Evolutionary conservation across 768 basidiomycete species (phyloP).

Genomic region (Auricularia sp.): DNA sequence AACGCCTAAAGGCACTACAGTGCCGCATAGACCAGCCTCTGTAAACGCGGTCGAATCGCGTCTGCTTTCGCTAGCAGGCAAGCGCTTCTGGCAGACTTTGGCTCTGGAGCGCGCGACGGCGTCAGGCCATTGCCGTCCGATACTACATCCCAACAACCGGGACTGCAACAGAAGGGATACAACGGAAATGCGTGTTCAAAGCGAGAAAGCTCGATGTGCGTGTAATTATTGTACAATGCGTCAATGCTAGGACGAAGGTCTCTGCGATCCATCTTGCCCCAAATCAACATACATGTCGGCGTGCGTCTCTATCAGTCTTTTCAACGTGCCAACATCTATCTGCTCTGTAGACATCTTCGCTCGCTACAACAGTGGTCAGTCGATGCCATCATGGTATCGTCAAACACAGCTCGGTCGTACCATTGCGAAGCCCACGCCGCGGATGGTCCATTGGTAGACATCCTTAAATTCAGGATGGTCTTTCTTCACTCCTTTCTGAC

Average conservation of each 20-base stretch:
- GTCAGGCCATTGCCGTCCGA: too few relatives aligned
- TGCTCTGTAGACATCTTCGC: not conserved
- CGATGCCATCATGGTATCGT: too few relatives aligned
- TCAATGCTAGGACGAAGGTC: not conserved
- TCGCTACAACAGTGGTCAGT: not conserved
- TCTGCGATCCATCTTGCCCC: not conserved
- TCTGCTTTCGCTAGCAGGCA: too few relatives aligned
- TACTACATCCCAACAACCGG: too few relatives aligned
- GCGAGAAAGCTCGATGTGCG: not conserved
- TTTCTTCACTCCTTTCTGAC: not conserved
- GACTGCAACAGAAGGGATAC: too few relatives aligned
- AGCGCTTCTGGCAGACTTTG: too few relatives aligned
- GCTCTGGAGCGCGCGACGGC: too few relatives aligned
- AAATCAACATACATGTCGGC: constrained; percentile 8
- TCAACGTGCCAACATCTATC: constrained; percentile 1
- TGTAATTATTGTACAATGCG: not conserved
- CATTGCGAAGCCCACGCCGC: constrained; percentile 9
- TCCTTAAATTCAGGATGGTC: constrained; percentile 10
- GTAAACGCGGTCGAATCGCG: too few relatives aligned
- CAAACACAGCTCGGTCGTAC: not conserved
- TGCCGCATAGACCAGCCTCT: too few relatives aligned
- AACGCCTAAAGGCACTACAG: too few relatives aligned
- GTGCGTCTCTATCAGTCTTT: constrained; percentile 5
- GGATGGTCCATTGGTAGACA: constrained; percentile 5
- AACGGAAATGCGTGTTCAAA: not conserved